phyloP scores from a whole-genome alignment of 495 filamentous ascomycete species.

The Pseudoneurospora amorphoporcata region DNA sequence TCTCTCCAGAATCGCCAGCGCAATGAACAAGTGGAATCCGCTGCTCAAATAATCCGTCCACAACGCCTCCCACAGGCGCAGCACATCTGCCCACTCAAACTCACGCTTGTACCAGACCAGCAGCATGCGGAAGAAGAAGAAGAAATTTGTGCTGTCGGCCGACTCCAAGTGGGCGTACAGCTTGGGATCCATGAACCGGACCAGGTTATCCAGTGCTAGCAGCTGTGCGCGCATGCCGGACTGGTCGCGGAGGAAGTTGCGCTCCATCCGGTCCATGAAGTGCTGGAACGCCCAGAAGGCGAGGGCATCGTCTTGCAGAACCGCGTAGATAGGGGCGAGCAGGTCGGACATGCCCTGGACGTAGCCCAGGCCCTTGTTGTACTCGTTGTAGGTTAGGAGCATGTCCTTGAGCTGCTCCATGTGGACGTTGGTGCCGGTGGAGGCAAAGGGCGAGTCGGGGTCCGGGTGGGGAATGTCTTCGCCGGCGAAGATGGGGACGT shows the following conservation, averaged over 20 bases:
- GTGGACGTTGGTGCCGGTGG: conserved; percentile 88
- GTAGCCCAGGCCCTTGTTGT: conserved; percentile 85
- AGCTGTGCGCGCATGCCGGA: conserved; percentile 91
- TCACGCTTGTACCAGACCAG: conserved; percentile 98
- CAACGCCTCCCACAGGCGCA: conserved; percentile 83
- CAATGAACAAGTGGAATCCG: conserved; percentile 90
- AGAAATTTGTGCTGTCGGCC: conserved; percentile 94
- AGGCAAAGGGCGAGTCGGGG: conserved; percentile 88
- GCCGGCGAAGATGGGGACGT: conserved; percentile 83
- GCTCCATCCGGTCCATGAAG: conserved; percentile 96
- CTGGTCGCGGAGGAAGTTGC: conserved; percentile 95
- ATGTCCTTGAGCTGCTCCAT: conserved; percentile 98
- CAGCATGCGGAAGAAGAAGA: conserved; percentile 99
- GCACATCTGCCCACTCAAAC: conserved; percentile 77
- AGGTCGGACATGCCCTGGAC: conserved; percentile 99
- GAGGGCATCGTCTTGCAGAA: conserved; percentile 36
- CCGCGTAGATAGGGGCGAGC: conserved; percentile 63
- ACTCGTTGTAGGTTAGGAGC: conserved; percentile 96
- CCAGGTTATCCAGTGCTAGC: conserved; percentile 79
- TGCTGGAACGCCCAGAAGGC: conserved; percentile 95
- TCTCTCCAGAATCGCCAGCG: conserved; percentile 89
- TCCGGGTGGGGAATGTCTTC: conserved; percentile 98
- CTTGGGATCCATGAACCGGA: conserved; percentile 92
- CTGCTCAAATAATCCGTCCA: conserved; percentile 90
- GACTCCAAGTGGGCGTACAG: conserved; percentile 82